A percentile compares a stretch with the other conserved stretches of the same genome.
phyloP scores from a whole-genome alignment of 805 yeast species.

The Priceomyces fermenticarens region DNA sequence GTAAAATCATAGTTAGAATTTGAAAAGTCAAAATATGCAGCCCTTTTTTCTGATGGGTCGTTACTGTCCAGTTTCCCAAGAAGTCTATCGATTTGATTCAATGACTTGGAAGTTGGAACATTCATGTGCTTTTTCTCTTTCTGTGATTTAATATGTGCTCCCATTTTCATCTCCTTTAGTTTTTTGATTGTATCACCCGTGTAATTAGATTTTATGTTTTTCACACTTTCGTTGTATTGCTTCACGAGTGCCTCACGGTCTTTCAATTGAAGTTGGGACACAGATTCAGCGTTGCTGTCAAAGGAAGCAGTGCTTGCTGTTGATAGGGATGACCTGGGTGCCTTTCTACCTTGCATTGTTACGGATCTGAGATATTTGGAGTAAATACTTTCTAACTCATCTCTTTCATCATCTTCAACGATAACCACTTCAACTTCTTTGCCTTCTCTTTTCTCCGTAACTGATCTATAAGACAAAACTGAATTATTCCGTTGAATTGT shows the following conservation, averaged over 20 bases:
- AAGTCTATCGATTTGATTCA: not conserved
- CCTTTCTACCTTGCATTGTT: conserved; percentile 25
- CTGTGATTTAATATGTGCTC: not conserved
- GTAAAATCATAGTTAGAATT: conserved; percentile 34
- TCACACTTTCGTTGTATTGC: conserved; percentile 4
- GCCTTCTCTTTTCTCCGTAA: conserved; percentile 38
- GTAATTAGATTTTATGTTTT: not conserved
- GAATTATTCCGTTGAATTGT: conserved; percentile 34
- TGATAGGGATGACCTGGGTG: conserved; percentile 18
- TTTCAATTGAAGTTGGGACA: conserved; percentile 13
- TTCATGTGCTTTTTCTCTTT: conserved; percentile 4
- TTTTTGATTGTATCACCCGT: not conserved
- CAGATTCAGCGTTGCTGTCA: conserved; percentile 19
- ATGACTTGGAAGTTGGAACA: conserved; percentile 8
- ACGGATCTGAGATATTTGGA: conserved; percentile 32
- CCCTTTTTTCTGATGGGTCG: conserved; percentile 11
- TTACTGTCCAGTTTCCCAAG: not conserved
- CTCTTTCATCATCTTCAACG: conserved; percentile 36
- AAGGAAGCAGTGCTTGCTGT: conserved; percentile 14
- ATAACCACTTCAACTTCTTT: conserved; percentile 41
- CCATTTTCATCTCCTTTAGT: not conserved
- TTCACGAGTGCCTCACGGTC: conserved; percentile 5
- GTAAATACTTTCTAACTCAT: conserved; percentile 38
- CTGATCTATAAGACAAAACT: conserved; percentile 34
- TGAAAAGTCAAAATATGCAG: conserved; percentile 31